These are phyloP conservation scores for Juglanconis juglandina DNA, from an alignment of 2,329 filamentous ascomycete genomes.

Conservation along the genomic window DNA sequence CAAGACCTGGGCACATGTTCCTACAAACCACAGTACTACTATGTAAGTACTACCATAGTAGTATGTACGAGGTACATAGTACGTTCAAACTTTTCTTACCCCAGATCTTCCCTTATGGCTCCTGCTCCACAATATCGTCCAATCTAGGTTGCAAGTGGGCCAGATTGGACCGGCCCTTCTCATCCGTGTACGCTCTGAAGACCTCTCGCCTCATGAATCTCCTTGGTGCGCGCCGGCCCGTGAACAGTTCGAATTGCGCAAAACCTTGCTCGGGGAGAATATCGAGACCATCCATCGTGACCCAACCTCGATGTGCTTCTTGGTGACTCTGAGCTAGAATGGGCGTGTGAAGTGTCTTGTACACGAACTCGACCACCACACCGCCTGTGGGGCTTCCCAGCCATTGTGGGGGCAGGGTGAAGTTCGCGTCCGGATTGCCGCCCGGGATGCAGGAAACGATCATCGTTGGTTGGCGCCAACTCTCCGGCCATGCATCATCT, in stretches of 20 bases:
- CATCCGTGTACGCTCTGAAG: conserved; percentile 41
- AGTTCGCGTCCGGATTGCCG: conserved; percentile 62
- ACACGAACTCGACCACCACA: conserved; percentile 71
- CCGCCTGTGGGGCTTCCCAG: conserved; percentile 70
- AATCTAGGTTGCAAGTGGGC: conserved; percentile 39
- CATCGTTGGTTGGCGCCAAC: conserved; percentile 64
- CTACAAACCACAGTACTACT: too few relatives aligned
- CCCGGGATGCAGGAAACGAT: conserved; percentile 73
- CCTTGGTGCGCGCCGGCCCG: conserved; percentile 66
- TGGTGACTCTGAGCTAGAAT: conserved; percentile 64
- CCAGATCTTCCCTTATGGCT: conserved; percentile 27
- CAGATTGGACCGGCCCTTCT: conserved; percentile 37
- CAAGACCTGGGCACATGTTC: background rate
- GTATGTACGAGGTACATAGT: too few relatives aligned
- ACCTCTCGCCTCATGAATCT: conserved; percentile 68
- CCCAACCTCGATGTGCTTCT: conserved; percentile 62
- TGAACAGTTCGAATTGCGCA: conserved; percentile 79
- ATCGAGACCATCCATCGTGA: conserved; percentile 72
- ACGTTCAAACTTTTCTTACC: background rate
- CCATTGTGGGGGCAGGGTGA: conserved; percentile 68
- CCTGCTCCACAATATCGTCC: conserved; percentile 38
- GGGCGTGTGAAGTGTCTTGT: conserved; percentile 70
- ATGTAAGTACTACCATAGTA: too few relatives aligned
- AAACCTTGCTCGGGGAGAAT: conserved; percentile 75
- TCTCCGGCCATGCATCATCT: conserved; percentile 61